phyloP scores from a whole-genome alignment of 2,329 filamentous ascomycete species.

The Xylariomycetidae sp. region DNA sequence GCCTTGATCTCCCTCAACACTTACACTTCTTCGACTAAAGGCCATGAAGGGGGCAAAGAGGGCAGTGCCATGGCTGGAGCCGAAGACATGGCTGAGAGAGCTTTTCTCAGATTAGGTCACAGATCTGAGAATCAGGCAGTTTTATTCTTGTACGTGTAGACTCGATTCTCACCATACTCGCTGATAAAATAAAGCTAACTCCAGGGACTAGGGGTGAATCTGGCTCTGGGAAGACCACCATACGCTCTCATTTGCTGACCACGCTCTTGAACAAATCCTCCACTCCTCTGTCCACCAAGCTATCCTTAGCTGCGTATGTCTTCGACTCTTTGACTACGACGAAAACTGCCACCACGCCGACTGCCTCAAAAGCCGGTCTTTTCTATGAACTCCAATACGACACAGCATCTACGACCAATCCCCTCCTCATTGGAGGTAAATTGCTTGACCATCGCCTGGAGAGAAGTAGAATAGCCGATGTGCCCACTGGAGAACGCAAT shows the following conservation, averaged over 20 bases:
- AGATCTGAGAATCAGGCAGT: constrained; percentile 91
- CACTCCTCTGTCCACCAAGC: constrained; percentile 86
- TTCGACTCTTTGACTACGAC: constrained; percentile 97
- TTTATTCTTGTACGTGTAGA: constrained; percentile 76
- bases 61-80: constrained; percentile 89
- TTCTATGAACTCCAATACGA: constrained; percentile 98
- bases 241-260: constrained; percentile 83
- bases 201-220: constrained; percentile 72
- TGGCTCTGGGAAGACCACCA: constrained; percentile 90
- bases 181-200: constrained; percentile 7
- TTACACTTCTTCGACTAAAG: constrained; percentile 83
- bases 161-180: not conserved
- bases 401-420: constrained; percentile 76
- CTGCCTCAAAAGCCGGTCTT: constrained; percentile 89
- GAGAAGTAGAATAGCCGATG: constrained; percentile 82
- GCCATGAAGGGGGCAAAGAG: constrained; percentile 84
- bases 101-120: constrained; percentile 79
- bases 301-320: constrained; percentile 89
- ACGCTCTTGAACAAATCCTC: constrained; percentile 84
- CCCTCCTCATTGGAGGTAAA: constrained; percentile 88
- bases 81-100: constrained; percentile 84
- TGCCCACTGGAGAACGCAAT: constrained; percentile 92
- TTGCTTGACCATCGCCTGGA: constrained; percentile 90
- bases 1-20: constrained; percentile 91
- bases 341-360: constrained; percentile 92